Conservation (phyloP, 495 filamentous ascomycete genomes). For the Penicillium taxi region DNA sequence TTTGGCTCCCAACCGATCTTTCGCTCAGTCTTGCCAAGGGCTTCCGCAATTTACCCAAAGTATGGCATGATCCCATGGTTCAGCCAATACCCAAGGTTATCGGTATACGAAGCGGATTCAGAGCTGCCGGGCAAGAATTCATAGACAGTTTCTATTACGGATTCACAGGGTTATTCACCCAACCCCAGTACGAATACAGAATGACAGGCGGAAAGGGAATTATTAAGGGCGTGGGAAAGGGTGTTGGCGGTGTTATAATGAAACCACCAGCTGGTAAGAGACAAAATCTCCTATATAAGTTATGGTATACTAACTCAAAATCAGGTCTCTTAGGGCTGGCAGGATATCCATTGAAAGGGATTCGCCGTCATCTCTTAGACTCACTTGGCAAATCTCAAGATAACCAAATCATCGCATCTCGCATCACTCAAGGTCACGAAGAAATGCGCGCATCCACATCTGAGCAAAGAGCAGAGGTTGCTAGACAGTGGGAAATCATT, state of each 20-base stretch:
- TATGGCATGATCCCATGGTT: constrained; percentile 73
- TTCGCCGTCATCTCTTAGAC: constrained; percentile 62
- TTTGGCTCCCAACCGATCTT: constrained; percentile 75
- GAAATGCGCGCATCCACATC: constrained; percentile 17
- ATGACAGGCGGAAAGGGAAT: constrained; percentile 62
- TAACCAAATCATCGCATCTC: constrained; percentile 12
- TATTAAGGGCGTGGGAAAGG: constrained; percentile 68
- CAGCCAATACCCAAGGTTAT: constrained; percentile 62
- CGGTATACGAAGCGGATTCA: constrained; percentile 59
- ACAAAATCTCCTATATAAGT: background rate
- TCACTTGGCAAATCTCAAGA: constrained; percentile 20
- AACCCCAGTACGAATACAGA: constrained; percentile 58
- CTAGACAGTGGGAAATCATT: constrained; percentile 11
- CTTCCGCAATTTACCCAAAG: constrained; percentile 74
- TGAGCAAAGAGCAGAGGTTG: constrained; percentile 14
- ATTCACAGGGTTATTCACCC: constrained; percentile 64
- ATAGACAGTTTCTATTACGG: constrained; percentile 63
- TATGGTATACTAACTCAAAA: constrained; percentile 3
- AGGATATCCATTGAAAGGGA: constrained; percentile 64
- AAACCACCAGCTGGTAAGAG: constrained; percentile 63
- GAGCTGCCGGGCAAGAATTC: constrained; percentile 56
- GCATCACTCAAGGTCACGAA: constrained; percentile 20
- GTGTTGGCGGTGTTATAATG: constrained; percentile 60
- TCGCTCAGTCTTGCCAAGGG: constrained; percentile 70
- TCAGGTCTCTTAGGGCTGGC: constrained; percentile 52